These are phyloP conservation scores for Claviceps sp. DNA, from an alignment of 2,329 filamentous ascomycete species.

Conservation along the genomic window DNA sequence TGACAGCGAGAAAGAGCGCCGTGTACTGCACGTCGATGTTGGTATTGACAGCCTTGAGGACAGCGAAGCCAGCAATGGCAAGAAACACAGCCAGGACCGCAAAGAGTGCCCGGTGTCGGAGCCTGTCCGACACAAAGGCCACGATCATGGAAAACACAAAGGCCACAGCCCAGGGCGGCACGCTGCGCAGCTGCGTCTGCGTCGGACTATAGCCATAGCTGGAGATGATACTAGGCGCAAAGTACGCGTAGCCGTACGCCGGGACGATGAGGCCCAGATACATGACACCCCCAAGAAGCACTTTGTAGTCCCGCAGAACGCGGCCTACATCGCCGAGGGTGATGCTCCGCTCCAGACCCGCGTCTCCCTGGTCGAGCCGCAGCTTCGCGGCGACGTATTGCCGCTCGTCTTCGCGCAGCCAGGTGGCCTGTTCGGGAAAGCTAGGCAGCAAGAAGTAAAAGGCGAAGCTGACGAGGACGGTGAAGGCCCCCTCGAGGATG, in stretches of 20 bases:
- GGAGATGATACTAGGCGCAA: slow-evolving; percentile 57
- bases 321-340: slow-evolving; percentile 43
- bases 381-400: slow-evolving; percentile 53
- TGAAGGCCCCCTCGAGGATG: slow-evolving; percentile 40
- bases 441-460: slow-evolving; percentile 55
- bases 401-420: slow-evolving; percentile 58
- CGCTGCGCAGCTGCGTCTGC: slow-evolving; percentile 43
- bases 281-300: slow-evolving; percentile 65
- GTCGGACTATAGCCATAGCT: slow-evolving; percentile 50
- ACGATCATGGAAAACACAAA: slow-evolving; percentile 69
- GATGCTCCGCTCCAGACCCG: slow-evolving; percentile 48
- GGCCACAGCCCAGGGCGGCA: slow-evolving; percentile 50
- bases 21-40: slow-evolving; percentile 58
- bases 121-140: slow-evolving; percentile 57
- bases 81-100: slow-evolving; percentile 54
- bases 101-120: slow-evolving; percentile 63
- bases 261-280: slow-evolving; percentile 71
- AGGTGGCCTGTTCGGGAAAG: slow-evolving; percentile 54
- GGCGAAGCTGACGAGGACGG: slow-evolving; percentile 39
- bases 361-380: slow-evolving; percentile 54
- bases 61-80: slow-evolving; percentile 60
- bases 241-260: slow-evolving; percentile 67
- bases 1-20: slow-evolving; percentile 69
- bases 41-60: slow-evolving; percentile 59
- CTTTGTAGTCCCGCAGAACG: slow-evolving; percentile 61